phyloP scores from a whole-genome alignment of 2,329 filamentous ascomycete genomes.

The Sporothrix variecibatus region DNA sequence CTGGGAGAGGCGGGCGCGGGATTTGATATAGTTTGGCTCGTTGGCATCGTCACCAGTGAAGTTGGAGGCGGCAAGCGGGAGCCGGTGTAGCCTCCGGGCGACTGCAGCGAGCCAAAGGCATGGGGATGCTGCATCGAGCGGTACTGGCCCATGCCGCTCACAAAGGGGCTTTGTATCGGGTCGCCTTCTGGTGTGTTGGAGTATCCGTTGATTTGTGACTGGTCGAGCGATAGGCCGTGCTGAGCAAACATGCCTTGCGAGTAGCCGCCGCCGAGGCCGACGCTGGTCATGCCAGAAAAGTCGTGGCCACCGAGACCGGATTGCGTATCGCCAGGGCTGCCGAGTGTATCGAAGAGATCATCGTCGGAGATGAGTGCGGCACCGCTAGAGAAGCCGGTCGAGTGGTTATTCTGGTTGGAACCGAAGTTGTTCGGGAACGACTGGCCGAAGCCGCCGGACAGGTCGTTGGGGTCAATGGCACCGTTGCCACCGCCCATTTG shows the following conservation, averaged over 20 bases:
- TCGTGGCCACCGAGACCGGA: constrained; percentile 57
- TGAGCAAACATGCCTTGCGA: constrained; percentile 57
- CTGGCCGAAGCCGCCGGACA: constrained; percentile 67
- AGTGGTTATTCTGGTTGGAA: constrained; percentile 57
- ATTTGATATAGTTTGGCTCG: constrained; percentile 58
- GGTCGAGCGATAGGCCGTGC: constrained; percentile 65
- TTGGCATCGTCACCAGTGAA: constrained; percentile 48
- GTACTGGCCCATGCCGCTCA: constrained; percentile 76
- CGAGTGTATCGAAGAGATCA: constrained; percentile 77
- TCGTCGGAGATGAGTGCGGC: constrained; percentile 83
- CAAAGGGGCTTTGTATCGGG: constrained; percentile 88
- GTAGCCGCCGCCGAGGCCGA: constrained; percentile 56
- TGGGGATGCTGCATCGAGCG: constrained; percentile 65
- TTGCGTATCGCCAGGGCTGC: constrained; percentile 56
- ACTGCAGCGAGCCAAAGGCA: constrained; percentile 58
- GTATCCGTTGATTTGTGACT: constrained; percentile 73
- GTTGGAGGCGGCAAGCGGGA: constrained; percentile 54
- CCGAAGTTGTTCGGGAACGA: constrained; percentile 64
- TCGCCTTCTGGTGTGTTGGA: constrained; percentile 91
- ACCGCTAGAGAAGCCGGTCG: constrained; percentile 73
- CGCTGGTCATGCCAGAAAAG: constrained; percentile 56
- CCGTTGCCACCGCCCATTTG: constrained; percentile 55
- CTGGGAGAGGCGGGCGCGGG: constrained; percentile 60
- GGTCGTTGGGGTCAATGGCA: constrained; percentile 78
- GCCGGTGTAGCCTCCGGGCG: constrained; percentile 50